phyloP scores from a whole-genome alignment of 257 asterid genomes.

The Nicotiana knightiana region DNA sequence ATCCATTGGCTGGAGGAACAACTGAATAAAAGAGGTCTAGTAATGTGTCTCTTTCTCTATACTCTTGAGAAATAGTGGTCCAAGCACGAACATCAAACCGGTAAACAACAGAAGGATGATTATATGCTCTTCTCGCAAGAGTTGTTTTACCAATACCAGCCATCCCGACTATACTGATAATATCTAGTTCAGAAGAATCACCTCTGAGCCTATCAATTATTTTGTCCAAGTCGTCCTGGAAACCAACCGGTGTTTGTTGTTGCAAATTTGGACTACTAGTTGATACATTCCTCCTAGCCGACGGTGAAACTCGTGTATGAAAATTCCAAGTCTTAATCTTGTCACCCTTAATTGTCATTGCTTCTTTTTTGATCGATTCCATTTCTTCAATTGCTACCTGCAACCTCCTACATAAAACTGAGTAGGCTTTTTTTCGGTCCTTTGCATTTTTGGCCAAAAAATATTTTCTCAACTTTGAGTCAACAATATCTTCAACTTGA shows the following conservation, averaged over 20 bases:
- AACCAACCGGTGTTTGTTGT: constrained; percentile 17
- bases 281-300: not conserved
- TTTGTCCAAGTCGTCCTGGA: constrained; percentile 20
- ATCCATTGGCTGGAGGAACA: constrained; percentile 9
- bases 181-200: constrained; percentile 6
- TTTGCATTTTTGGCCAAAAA: not conserved
- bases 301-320: not conserved
- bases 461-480: not conserved
- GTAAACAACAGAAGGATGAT: constrained; percentile 15
- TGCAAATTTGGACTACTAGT: constrained; percentile 9
- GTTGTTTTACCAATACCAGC: constrained; percentile 17
- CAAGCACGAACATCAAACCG: constrained; percentile 29
- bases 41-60: constrained; percentile 5
- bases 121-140: constrained; percentile 21
- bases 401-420: not conserved
- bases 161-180: constrained; percentile 28
- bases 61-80: constrained; percentile 28
- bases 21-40: constrained; percentile 13
- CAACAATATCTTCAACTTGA: constrained; percentile 20
- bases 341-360: not conserved
- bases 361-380: constrained; percentile 3
- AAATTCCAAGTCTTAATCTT: constrained; percentile 7
- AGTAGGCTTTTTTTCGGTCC: not conserved
- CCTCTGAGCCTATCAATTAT: constrained; percentile 19
- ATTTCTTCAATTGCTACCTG: constrained; percentile 12